These are phyloP conservation scores for Catunica adiposa DNA, from an alignment of 2,329 filamentous ascomycete genomes.

Conservation along the genomic window DNA sequence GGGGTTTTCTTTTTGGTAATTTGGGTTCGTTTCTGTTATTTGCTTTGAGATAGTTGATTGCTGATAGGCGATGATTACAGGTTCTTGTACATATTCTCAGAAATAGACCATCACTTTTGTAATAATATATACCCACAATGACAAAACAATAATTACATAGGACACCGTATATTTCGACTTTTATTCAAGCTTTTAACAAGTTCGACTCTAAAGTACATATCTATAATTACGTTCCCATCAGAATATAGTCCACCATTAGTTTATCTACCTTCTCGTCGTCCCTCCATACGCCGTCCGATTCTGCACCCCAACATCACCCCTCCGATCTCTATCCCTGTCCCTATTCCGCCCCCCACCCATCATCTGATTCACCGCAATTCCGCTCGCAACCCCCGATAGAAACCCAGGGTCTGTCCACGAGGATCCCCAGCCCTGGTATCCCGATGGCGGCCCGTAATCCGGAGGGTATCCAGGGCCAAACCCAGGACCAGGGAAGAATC, in stretches of 20 bases:
- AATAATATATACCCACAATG: background rate
- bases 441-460: slow-evolving; percentile 21
- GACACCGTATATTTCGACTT: no score
- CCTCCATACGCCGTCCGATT: slow-evolving; percentile 57
- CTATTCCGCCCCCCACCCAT: background rate
- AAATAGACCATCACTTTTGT: background rate
- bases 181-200: no score
- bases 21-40: no score
- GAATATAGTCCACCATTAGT: background rate
- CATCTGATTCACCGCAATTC: slow-evolving; percentile 49
- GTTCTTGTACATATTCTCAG: no score
- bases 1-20: no score
- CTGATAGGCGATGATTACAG: no score
- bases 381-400: slow-evolving; percentile 52
- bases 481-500: slow-evolving; percentile 18
- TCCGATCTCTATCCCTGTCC: background rate
- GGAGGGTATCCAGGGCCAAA: slow-evolving; percentile 21
- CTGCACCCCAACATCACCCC: background rate
- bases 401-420: slow-evolving; percentile 57
- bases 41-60: no score
- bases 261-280: slow-evolving; percentile 34
- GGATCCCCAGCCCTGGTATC: slow-evolving; percentile 23
- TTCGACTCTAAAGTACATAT: no score
- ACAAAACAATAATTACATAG: no score
- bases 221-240: no score